These are phyloP conservation scores for Picea abies DNA, from an alignment of 83 land plant genomes.

Conservation along the genomic window DNA sequence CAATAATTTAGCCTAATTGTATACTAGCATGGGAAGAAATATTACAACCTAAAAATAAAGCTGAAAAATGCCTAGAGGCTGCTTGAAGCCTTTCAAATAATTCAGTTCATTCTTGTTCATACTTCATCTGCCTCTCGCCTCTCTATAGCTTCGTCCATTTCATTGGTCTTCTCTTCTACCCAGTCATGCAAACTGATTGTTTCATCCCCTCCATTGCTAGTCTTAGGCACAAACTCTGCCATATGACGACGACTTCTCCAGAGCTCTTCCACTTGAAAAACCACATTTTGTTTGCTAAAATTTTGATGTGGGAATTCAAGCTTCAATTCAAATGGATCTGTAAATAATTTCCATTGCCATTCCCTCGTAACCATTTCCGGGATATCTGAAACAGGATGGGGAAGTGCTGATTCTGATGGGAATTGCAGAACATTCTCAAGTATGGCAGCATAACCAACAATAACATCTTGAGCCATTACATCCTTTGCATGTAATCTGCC, in stretches of 20 bases:
- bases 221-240: not conserved
- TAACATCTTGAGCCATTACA: slow-evolving; percentile 51
- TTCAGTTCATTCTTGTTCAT: not conserved
- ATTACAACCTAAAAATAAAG: too few species aligned
- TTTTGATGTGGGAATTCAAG: not conserved
- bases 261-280: slow-evolving; percentile 34
- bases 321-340: slow-evolving; percentile 18
- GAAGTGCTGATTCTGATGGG: slow-evolving; percentile 68
- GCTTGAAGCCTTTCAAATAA: too few species aligned
- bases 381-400: slow-evolving; percentile 42
- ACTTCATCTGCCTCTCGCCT: slow-evolving; percentile 83
- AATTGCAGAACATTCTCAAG: slow-evolving; percentile 68
- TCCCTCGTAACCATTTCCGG: slow-evolving; percentile 34
- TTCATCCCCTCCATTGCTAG: slow-evolving; percentile 19
- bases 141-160: slow-evolving; percentile 41
- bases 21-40: too few species aligned
- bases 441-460: slow-evolving; percentile 63
- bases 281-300: slow-evolving; percentile 5
- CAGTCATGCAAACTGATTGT: slow-evolving; percentile 52
- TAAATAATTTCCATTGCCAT: slow-evolving; percentile 79
- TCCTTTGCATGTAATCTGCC: slow-evolving; percentile 56
- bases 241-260: slow-evolving; percentile 15
- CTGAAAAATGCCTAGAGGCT: too few species aligned
- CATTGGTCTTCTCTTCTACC: slow-evolving; percentile 54
- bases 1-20: not conserved